A percentile compares a stretch with the other conserved stretches of the same genome.
These are phyloP conservation scores for Alternaria sp. DNA, from an alignment of 2,329 filamentous ascomycete genomes.

Conservation along the genomic window DNA sequence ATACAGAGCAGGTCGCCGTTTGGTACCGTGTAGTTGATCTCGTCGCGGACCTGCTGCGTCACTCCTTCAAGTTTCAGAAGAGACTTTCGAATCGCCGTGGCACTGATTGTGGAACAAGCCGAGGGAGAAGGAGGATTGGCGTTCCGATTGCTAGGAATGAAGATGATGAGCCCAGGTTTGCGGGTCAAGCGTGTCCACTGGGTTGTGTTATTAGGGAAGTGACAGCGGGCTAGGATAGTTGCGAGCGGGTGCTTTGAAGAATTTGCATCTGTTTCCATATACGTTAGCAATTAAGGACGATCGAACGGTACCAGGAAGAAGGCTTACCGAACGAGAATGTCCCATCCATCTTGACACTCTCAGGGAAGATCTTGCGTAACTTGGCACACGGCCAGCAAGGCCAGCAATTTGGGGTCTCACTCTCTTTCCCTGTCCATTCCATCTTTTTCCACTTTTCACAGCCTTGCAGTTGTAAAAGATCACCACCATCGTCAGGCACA, in stretches of 20 bases:
- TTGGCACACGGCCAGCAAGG: not conserved
- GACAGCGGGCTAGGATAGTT: not conserved
- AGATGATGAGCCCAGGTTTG: not conserved
- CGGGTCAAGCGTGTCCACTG: not conserved
- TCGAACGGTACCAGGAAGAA: not conserved
- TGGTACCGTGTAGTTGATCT: not conserved
- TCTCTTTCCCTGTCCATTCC: not conserved
- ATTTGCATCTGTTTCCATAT: rapidly evolving
- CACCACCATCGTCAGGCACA: not conserved
- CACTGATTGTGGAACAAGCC: not conserved
- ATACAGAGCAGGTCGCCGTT: not conserved
- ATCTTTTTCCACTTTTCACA: not conserved
- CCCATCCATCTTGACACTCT: not conserved
- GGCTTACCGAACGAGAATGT: not conserved
- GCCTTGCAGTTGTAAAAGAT: rapidly evolving
- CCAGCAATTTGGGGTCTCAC: not conserved
- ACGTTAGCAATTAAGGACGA: not conserved
- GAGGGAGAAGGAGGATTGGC: not conserved
- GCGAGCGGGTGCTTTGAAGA: not conserved
- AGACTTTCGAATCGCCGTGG: not conserved
- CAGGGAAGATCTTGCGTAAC: not conserved
- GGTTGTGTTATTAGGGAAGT: not conserved
- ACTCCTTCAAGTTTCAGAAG: not conserved
- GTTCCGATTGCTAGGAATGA: not conserved
- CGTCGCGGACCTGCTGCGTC: not conserved